Evolutionary conservation across 805 yeast species (phyloP), one percentile per base, ranked within the genome.

Genomic region (Cyberlindnera maritima): DNA sequence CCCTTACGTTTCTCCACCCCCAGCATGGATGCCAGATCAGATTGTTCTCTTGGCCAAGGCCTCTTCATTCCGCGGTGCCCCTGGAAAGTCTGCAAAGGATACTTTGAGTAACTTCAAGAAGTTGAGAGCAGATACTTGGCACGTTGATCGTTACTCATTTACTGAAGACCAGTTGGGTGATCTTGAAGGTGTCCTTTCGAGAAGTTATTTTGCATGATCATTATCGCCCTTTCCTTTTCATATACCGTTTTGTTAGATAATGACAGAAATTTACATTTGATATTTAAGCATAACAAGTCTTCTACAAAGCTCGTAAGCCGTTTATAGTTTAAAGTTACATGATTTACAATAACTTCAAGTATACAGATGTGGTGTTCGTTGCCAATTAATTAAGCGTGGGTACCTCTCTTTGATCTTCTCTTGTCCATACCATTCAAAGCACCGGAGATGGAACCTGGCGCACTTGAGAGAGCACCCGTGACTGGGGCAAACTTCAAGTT

Each of bases 41-140:
- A 70, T 92, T 52, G 75, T 85, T 1, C 69, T 77, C 1, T 67
- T 94, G 48, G 90, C 96, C 0, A 78, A 77, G 21, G 82, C 81
- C 61, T 83, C 89, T 3, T 80, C 85, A 14, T 77, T 86, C 18
- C 83, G 83, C 15, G 97, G 97, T 8, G 63, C 82, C 44, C 80
- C 86, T 25, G 96, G 96, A 1, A 79, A 83, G 45, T 78, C 96
- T 1, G 95, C 96, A 7, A 92, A 92, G 64, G 83, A 81, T 28
- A 76, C 80, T 2, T 72, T 92, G 42, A 83, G 96, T 53, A 83
- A 81, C 52, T 94, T 94, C 69, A 92, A 91, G 64, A 90, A 90
- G 69, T 81, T 88, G 6, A 78, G 98, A 54, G 95, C 91, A 48
- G 99, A 92, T 59, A 89, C 97, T 0, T 92, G 99, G 99, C 96